Percentiles rank a stretch among this genome's conserved stretches.
Conservation (phyloP, 2,329 filamentous ascomycete genomes). For the Verticillium albo-atrum region DNA sequence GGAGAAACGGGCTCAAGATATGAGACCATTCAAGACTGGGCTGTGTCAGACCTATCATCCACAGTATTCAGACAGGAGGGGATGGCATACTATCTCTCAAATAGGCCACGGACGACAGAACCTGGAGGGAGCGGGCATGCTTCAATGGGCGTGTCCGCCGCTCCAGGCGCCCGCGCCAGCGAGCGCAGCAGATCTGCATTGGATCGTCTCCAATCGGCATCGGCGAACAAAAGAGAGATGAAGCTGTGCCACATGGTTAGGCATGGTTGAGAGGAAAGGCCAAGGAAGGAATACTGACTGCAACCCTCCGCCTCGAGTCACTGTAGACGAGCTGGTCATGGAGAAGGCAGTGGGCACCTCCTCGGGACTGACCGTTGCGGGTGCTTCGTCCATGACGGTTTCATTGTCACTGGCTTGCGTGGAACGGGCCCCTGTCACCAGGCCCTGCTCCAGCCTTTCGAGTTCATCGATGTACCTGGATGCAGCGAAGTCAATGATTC, state of each 20-base stretch:
- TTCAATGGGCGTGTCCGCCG: constrained; percentile 1
- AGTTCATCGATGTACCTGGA: too few species aligned
- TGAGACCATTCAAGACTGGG: constrained; percentile 14
- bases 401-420: not conserved
- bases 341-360: constrained; percentile 11
- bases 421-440: too few species aligned
- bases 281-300: constrained; percentile 2
- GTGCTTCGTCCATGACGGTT: not conserved
- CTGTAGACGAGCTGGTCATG: constrained; percentile 7
- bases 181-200: constrained; percentile 8
- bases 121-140: constrained; percentile 5
- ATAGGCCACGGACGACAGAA: constrained; percentile 7
- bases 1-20: constrained; percentile 20
- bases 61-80: not conserved
- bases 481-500: too few species aligned
- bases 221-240: constrained; percentile 11
- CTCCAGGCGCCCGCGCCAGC: constrained; percentile 4
- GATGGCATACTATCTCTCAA: constrained; percentile 12
- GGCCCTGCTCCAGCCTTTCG: too few species aligned
- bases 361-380: not conserved
- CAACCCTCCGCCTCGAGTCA: constrained; percentile 9
- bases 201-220: constrained; percentile 10
- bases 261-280: not conserved
- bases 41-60: not conserved
- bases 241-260: constrained; percentile 2